Base-by-base conservation (phyloP, 2,329 filamentous ascomycete species). In the Cladobotryum mycophilum region DNA sequence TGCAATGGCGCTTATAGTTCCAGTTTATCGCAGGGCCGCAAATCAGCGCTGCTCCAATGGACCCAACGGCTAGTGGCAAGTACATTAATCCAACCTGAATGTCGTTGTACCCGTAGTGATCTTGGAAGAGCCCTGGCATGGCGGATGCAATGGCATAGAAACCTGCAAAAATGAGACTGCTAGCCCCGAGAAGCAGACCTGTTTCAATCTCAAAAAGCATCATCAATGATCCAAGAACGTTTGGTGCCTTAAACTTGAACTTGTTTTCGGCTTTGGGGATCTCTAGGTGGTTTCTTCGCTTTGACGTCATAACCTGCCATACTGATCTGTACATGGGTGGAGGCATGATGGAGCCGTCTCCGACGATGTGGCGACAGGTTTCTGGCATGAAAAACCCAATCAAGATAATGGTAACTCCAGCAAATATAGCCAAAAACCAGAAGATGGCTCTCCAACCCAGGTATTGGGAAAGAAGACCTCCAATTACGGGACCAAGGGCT, bases 1-100 rank as follows among this genome's bases (percentile, higher is more conserved):
- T 62, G 12, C 84, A 83, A 52, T 85, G 75, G 1, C 84, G 78
- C 1, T 76, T 73, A 62, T 83, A 90, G 63, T 87, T 88, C 67
- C 76, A 76, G 63, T 89, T 86, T 35, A 88, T 75, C 1, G 81
- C 56, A 2, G 74, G 72, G 1, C 85, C 83, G 3, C 70, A 69
- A 3, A 71, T 59, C 8, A 70, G 56, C 1, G 74, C 74, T 0
- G 76, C 70, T 2, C 72, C 59, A 12, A 76, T 67, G n/a, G 75
- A 76, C 1, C 76, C 78, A 4, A 60, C 66, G 0, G 76, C 77
- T 30, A 77, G 59, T 2, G 78, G 78, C 1, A 80, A 63, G 56
- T 76, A 79, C 68, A 74, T 75, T 5, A 80, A 63, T 2, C 80
- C 80, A 3, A 81, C 70, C 12, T 75, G 67, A 3, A 76, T 65